phyloP scores from a whole-genome alignment of 2,329 filamentous ascomycete genomes.

The Byssochlamys sp. region DNA sequence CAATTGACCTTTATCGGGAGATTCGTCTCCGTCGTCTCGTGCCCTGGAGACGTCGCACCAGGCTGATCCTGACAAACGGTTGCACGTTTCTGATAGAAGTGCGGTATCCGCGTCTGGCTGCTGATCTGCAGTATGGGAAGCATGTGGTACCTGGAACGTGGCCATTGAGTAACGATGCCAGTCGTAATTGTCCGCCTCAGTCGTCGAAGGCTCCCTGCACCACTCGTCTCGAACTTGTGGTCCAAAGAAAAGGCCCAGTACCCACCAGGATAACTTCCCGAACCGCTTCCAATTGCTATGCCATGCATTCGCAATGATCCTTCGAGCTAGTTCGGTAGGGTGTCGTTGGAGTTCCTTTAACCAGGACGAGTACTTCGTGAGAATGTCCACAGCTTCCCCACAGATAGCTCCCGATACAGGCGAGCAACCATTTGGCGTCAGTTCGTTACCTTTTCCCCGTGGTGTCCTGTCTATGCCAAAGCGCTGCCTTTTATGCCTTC shows the following conservation, averaged over 20 bases:
- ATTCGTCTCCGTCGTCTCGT: background rate
- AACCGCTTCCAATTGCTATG: constrained; percentile 20
- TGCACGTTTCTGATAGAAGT: background rate
- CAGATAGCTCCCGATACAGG: background rate
- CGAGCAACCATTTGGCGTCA: background rate
- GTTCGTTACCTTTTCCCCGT: background rate
- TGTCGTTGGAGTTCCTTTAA: constrained; percentile 10
- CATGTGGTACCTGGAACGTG: background rate
- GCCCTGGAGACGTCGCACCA: background rate
- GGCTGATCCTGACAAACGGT: background rate
- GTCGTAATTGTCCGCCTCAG: background rate
- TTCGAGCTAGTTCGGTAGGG: constrained; percentile 16
- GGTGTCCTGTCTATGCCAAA: background rate
- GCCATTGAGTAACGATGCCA: background rate
- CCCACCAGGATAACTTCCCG: constrained; percentile 27
- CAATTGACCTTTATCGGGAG: background rate
- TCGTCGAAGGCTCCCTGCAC: constrained; percentile 9
- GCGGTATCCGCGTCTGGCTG: background rate
- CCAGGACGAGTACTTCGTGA: constrained; percentile 13
- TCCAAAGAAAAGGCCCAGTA: constrained; percentile 24
- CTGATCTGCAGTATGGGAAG: background rate
- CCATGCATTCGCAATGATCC: constrained; percentile 27
- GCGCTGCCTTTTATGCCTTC: background rate
- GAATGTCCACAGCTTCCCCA: constrained; percentile 5
- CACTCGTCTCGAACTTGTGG: constrained; percentile 5